These are phyloP conservation scores for Apiotrichum montevideense DNA, from an alignment of 1,284 basidiomycete genomes.

Conservation along the genomic window DNA sequence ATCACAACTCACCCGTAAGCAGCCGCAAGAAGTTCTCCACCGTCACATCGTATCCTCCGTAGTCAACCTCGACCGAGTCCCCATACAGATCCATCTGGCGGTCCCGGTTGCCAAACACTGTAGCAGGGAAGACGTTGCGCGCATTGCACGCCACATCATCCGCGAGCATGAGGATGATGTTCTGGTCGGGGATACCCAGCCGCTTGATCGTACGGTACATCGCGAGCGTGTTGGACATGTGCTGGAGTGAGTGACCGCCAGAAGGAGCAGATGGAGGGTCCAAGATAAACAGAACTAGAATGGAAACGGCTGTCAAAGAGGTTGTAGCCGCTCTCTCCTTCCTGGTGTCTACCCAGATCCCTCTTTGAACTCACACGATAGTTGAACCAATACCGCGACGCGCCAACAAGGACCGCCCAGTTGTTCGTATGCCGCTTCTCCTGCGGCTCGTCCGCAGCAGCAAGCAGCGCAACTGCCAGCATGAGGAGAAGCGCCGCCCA, in stretches of 20 bases:
- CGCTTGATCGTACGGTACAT: constrained; percentile 99
- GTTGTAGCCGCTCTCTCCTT: too few relatives aligned
- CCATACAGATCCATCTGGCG: constrained; percentile 85
- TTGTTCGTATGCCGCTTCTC: constrained; percentile 74
- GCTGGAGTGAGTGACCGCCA: constrained; percentile 51
- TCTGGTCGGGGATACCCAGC: constrained; percentile 93
- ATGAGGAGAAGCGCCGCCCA: not conserved
- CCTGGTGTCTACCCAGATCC: too few relatives aligned
- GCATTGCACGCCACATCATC: constrained; percentile 94
- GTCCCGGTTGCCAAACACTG: constrained; percentile 77
- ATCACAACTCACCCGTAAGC: constrained; percentile 62
- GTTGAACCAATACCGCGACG: constrained; percentile 97
- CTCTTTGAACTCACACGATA: constrained; percentile 65
- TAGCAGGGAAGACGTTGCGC: constrained; percentile 85
- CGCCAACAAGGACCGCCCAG: constrained; percentile 94
- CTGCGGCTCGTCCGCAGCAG: not conserved
- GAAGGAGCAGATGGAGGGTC: too few relatives aligned
- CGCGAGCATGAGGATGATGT: constrained; percentile 98
- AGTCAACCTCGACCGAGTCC: constrained; percentile 95
- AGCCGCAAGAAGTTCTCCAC: constrained; percentile 92
- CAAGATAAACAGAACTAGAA: too few relatives aligned
- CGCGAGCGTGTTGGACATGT: constrained; percentile 95
- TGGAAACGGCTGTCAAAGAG: too few relatives aligned
- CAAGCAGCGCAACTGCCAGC: not conserved
- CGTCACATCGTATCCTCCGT: constrained; percentile 93